Conservation (phyloP, 768 basidiomycete genomes). For the Chiua virens region DNA sequence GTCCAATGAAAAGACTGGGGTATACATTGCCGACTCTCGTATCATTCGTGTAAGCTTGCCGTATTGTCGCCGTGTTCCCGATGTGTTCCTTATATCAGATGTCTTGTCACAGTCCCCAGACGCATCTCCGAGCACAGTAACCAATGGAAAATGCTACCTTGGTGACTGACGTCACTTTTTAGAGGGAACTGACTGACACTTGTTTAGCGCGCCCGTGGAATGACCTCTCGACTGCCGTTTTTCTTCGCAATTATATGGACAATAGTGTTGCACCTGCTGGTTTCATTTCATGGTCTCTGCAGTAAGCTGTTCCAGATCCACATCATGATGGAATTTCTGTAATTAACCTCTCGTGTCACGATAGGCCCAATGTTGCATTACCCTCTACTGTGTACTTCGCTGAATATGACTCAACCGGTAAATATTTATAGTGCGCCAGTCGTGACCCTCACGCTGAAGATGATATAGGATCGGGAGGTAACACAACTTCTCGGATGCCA, state of each 20-base stretch:
- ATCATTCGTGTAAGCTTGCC: no score
- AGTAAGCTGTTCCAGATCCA: not conserved
- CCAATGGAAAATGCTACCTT: slow-evolving; percentile 48
- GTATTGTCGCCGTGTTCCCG: no score
- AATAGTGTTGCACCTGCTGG: slow-evolving; percentile 51
- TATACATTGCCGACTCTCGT: slow-evolving; percentile 22
- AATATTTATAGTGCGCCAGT: no score
- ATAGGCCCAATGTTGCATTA: no score
- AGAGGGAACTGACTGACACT: not conserved
- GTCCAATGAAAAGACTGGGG: slow-evolving; percentile 38
- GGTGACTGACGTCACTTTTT: slow-evolving; percentile 28
- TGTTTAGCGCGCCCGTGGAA: slow-evolving; percentile 56
- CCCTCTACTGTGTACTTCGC: no score
- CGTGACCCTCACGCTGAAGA: no score
- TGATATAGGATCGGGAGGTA: slow-evolving; percentile 50
- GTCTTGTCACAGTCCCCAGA: slow-evolving; percentile 49
- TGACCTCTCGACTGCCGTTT: slow-evolving; percentile 55
- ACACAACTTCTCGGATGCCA: slow-evolving; percentile 41
- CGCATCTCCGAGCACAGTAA: slow-evolving; percentile 50
- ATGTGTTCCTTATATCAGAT: no score
- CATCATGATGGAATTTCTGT: no score
- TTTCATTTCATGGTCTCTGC: slow-evolving; percentile 46
- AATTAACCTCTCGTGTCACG: no score
- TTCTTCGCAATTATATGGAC: slow-evolving; percentile 20
- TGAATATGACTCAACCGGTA: no score